Conservation (phyloP, 2,329 filamentous ascomycete species). For the Colletotrichum sp. region DNA sequence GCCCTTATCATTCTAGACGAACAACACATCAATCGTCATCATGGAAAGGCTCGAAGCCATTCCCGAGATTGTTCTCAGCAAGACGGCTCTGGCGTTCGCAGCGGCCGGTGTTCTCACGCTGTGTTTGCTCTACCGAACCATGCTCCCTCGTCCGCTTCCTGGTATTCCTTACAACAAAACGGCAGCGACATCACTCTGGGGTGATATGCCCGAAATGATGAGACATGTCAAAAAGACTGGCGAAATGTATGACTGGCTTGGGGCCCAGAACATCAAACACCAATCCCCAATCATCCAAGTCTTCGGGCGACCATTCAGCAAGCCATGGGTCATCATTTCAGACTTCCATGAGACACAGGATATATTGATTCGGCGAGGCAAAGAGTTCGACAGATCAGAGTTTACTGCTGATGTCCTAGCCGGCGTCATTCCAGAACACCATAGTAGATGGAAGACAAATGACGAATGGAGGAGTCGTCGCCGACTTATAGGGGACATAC, state of each 20-base stretch:
- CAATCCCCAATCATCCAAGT: slow-evolving; percentile 34
- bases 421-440: slow-evolving; percentile 29
- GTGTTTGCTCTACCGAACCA: not conserved
- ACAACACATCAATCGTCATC: not conserved
- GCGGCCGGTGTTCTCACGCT: not conserved
- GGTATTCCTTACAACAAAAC: slow-evolving; percentile 11
- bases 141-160: slow-evolving; percentile 4
- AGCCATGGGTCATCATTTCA: slow-evolving; percentile 35
- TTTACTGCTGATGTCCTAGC: slow-evolving; percentile 25
- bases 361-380: slow-evolving; percentile 33
- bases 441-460: slow-evolving; percentile 35
- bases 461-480: slow-evolving; percentile 36
- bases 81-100: not conserved
- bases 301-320: slow-evolving; percentile 36
- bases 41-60: not conserved
- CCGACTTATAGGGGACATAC: slow-evolving; percentile 39
- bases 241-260: slow-evolving; percentile 27
- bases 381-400: slow-evolving; percentile 36
- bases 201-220: slow-evolving; percentile 11
- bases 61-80: not conserved
- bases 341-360: slow-evolving; percentile 38
- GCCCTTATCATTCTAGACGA: too few species aligned
- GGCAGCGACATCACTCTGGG: not conserved
- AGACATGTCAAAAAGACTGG: not conserved
- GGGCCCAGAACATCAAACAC: slow-evolving; percentile 29